Percentiles rank a stretch among this genome's conserved stretches.
These are phyloP conservation scores for Pythium aristosporum DNA, from an alignment of 352 stramenopile species.

Conservation along the genomic window DNA sequence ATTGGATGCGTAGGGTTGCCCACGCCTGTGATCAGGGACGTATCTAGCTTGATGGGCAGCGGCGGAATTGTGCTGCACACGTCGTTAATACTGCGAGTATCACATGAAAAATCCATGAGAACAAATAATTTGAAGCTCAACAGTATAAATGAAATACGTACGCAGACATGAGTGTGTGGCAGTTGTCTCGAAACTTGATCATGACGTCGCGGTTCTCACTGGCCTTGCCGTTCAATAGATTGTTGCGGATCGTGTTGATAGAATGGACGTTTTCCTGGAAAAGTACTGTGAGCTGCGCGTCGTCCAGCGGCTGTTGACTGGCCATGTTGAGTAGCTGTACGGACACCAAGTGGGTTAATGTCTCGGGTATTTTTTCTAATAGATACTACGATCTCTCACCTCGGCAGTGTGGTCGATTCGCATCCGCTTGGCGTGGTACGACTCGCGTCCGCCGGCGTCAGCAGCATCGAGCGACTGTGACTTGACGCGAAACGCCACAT, in stretches of 20 bases:
- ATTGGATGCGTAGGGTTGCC: constrained; percentile 10
- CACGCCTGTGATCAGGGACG: constrained; percentile 43
- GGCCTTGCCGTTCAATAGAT: constrained; percentile 56
- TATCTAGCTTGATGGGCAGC: constrained; percentile 65
- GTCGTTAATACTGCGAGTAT: constrained; percentile 38
- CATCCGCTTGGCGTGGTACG: constrained; percentile 51
- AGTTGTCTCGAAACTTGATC: constrained; percentile 69
- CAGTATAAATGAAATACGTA: constrained; percentile 31
- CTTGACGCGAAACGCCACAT: constrained; percentile 74
- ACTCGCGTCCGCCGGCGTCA: constrained; percentile 17
- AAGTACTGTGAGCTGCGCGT: constrained; percentile 49
- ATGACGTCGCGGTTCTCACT: constrained; percentile 58
- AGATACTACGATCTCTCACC: constrained; percentile 1
- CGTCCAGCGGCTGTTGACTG: constrained; percentile 23
- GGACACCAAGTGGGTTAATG: not conserved
- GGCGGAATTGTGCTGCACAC: constrained; percentile 69
- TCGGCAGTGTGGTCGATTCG: constrained; percentile 45
- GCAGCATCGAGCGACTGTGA: constrained; percentile 29
- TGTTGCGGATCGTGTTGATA: constrained; percentile 68
- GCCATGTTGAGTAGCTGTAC: constrained; percentile 22
- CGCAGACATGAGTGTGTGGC: constrained; percentile 51
- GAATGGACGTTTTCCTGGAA: constrained; percentile 68
- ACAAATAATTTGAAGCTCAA: not conserved
- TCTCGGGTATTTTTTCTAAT: not conserved
- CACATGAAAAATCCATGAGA: not conserved